Evolutionary conservation across 768 basidiomycete genomes (phyloP).

Genomic region (Porphyrellus cyaneotinctus): DNA sequence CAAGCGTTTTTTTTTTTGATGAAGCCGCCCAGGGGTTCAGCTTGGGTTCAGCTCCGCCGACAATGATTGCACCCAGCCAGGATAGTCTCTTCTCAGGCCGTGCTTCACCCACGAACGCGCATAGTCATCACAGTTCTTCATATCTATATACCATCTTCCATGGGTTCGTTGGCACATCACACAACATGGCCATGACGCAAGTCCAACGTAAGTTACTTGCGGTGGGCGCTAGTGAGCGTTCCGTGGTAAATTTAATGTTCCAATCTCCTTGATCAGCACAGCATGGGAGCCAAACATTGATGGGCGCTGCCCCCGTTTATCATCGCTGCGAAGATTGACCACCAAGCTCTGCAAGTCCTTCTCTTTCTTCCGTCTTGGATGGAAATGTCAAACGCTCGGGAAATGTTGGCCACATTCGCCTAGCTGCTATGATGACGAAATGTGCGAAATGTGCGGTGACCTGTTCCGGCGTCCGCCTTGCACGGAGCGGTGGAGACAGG

Average conservation of each 20-base stretch:
- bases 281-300: slow-evolving; percentile 7
- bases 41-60: slow-evolving; percentile 14
- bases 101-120: background rate
- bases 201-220: no score
- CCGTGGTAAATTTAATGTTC: background rate
- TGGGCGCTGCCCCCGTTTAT: background rate
- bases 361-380: background rate
- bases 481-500: slow-evolving; percentile 6
- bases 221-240: no score
- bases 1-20: slow-evolving; percentile 10
- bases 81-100: background rate
- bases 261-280: slow-evolving; percentile 3
- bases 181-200: background rate
- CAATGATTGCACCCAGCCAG: slow-evolving; percentile 1
- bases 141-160: background rate
- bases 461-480: background rate
- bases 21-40: background rate
- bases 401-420: background rate
- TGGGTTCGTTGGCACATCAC: background rate
- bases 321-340: no score
- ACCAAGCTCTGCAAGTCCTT: slow-evolving; percentile 1
- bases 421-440: background rate
- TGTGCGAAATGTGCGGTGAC: background rate
- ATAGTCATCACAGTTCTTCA: slow-evolving; percentile 1
- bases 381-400: slow-evolving; percentile 1